phyloP scores from a whole-genome alignment of 176 grass and related monocot species.

The Aegilops bicornis region DNA sequence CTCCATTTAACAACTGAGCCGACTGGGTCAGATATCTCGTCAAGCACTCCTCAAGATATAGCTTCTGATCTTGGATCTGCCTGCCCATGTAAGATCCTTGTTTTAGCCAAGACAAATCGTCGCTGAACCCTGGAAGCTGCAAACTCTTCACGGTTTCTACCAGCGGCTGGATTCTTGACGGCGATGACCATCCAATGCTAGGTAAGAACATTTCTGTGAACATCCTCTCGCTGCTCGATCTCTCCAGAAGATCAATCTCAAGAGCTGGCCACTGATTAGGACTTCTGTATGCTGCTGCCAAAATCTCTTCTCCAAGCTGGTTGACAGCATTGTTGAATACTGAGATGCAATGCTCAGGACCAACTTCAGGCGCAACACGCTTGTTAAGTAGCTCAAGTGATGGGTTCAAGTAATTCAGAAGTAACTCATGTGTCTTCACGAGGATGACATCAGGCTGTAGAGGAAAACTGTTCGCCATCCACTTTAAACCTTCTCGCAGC shows the following conservation, averaged over 20 bases:
- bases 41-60: constrained; percentile 61
- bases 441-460: constrained; percentile 56
- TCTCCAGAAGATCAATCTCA: constrained; percentile 70
- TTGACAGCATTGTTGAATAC: constrained; percentile 68
- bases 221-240: constrained; percentile 44
- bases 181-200: constrained; percentile 60
- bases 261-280: constrained; percentile 62
- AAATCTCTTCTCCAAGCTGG: constrained; percentile 50
- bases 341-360: constrained; percentile 67
- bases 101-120: constrained; percentile 64
- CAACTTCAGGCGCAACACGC: constrained; percentile 39
- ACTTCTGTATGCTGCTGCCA: constrained; percentile 42
- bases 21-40: constrained; percentile 50
- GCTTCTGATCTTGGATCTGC: constrained; percentile 57
- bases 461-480: constrained; percentile 65
- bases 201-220: constrained; percentile 69
- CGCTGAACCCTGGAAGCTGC: constrained; percentile 63
- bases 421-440: constrained; percentile 56
- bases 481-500: constrained; percentile 68
- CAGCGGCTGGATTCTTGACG: constrained; percentile 51
- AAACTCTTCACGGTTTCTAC: constrained; percentile 44
- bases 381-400: constrained; percentile 40
- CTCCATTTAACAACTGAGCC: constrained; percentile 35
- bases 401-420: constrained; percentile 59
- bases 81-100: constrained; percentile 63